These are phyloP conservation scores for Suillus placidus DNA, from an alignment of 768 basidiomycete species.

Conservation along the genomic window DNA sequence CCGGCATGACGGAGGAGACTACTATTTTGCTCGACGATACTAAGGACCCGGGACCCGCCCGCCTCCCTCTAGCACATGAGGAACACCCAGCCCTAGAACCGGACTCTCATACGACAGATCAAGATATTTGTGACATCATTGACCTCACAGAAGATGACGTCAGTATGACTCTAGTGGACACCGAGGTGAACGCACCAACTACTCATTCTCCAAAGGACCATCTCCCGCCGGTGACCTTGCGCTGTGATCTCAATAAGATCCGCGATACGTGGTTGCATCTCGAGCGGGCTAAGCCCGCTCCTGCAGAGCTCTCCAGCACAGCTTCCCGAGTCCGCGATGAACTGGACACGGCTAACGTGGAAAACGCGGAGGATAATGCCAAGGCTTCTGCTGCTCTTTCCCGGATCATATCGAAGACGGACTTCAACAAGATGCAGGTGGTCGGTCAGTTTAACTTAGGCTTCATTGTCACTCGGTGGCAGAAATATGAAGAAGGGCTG, in stretches of 20 bases:
- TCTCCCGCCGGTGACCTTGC: not conserved
- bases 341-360: conserved; percentile 32
- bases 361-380: conserved; percentile 50
- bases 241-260: conserved; percentile 2
- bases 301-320: not conserved
- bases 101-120: not conserved
- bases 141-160: conserved; percentile 18
- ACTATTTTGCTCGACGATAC: conserved; percentile 24
- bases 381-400: conserved; percentile 70
- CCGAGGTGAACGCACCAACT: conserved; percentile 11
- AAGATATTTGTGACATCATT: not conserved
- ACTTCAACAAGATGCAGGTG: conserved; percentile 83
- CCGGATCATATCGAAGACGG: conserved; percentile 82
- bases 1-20: conserved; percentile 23
- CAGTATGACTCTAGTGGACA: conserved; percentile 30
- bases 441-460: conserved; percentile 96
- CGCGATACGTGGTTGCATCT: not conserved
- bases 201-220: not conserved
- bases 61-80: conserved; percentile 17
- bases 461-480: conserved; percentile 84
- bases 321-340: conserved; percentile 23
- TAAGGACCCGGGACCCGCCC: conserved; percentile 17
- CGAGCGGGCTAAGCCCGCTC: not conserved
- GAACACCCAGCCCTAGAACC: not conserved
- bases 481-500: conserved; percentile 37